phyloP scores from a whole-genome alignment of 305 asterid species.

The Vinca major region DNA sequence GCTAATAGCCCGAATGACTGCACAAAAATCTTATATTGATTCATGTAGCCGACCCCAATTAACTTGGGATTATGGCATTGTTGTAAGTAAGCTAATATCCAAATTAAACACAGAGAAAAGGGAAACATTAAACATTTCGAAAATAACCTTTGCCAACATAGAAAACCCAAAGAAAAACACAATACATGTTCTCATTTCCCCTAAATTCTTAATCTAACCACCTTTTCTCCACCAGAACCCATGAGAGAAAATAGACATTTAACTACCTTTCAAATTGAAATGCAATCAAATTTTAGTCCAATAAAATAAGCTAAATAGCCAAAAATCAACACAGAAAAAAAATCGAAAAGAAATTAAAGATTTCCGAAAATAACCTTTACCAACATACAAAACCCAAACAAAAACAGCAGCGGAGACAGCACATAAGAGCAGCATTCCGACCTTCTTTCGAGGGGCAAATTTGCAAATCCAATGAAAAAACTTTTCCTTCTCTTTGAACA shows the following conservation, averaged over 20 bases:
- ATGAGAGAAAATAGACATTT: background rate
- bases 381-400: slow-evolving; percentile 57
- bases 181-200: too few species aligned
- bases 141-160: slow-evolving; percentile 59
- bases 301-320: background rate
- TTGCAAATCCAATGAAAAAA: slow-evolving; percentile 63
- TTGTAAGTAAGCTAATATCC: too few species aligned
- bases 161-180: slow-evolving; percentile 58
- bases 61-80: too few species aligned
- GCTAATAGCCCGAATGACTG: too few species aligned
- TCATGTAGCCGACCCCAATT: too few species aligned
- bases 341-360: slow-evolving; percentile 1
- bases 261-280: background rate
- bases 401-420: slow-evolving; percentile 58
- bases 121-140: background rate
- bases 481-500: slow-evolving; percentile 70
- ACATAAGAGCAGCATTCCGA: slow-evolving; percentile 70
- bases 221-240: background rate
- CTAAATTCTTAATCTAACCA: background rate
- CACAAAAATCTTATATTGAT: too few species aligned
- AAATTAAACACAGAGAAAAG: slow-evolving; percentile 4
- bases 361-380: slow-evolving; percentile 43
- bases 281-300: slow-evolving; percentile 7
- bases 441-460: slow-evolving; percentile 68
- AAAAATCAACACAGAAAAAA: slow-evolving; percentile 4